These are phyloP conservation scores for Dactylellina cionopaga DNA, from an alignment of 2,329 filamentous ascomycete species.

Conservation along the genomic window DNA sequence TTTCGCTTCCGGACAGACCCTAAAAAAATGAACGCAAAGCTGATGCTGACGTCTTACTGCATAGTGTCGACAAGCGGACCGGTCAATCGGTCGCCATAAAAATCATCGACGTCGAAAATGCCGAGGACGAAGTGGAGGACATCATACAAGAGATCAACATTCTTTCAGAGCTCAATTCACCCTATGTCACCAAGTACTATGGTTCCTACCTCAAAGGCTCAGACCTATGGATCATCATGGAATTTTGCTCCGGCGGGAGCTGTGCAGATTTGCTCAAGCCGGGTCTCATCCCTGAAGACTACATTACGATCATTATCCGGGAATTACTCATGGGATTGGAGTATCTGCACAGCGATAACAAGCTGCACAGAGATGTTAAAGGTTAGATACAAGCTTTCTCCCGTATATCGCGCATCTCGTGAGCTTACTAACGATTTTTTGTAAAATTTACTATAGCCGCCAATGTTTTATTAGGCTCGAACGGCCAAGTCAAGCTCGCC, in stretches of 20 bases:
- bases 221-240: slow-evolving; percentile 99
- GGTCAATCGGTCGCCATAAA: slow-evolving; percentile 97
- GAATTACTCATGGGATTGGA: slow-evolving; percentile 45
- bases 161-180: slow-evolving; percentile 91
- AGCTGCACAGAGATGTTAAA: slow-evolving; percentile 96
- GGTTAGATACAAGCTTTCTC: slow-evolving; percentile 61
- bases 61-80: slow-evolving; percentile 87
- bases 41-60: not conserved
- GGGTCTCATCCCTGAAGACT: slow-evolving; percentile 88
- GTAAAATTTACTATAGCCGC: slow-evolving; percentile 73
- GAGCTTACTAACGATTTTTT: not conserved
- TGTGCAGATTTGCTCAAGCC: slow-evolving; percentile 97
- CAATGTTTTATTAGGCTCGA: slow-evolving; percentile 90
- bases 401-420: not conserved
- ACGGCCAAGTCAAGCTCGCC: slow-evolving; percentile 98
- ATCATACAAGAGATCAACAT: slow-evolving; percentile 99
- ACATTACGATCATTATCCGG: slow-evolving; percentile 72
- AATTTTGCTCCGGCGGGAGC: slow-evolving; percentile 96
- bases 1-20: slow-evolving; percentile 18
- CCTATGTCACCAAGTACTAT: slow-evolving; percentile 97
- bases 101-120: slow-evolving; percentile 97
- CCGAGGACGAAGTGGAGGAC: slow-evolving; percentile 98
- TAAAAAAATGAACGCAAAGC: not conserved
- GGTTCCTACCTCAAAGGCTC: slow-evolving; percentile 96
- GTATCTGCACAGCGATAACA: slow-evolving; percentile 93